phyloP scores from a whole-genome alignment of 75 land plant species.

The Sequoiadendron giganteum region DNA sequence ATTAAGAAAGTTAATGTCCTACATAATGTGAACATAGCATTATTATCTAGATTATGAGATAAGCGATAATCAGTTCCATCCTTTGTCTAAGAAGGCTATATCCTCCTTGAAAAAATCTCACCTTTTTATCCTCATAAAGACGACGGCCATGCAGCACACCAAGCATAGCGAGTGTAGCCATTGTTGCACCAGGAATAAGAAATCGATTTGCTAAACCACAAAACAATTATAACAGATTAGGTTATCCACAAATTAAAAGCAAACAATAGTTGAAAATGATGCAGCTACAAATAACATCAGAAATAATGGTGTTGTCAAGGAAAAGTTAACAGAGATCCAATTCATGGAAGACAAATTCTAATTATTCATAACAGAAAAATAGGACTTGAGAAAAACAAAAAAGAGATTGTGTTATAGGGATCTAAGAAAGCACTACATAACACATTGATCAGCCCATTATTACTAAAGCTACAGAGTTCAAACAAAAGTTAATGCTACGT shows the following conservation, averaged over 20 bases:
- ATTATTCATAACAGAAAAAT: background rate
- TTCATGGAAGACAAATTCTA: background rate
- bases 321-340: background rate
- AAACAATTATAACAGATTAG: background rate
- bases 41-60: background rate
- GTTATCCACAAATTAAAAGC: background rate
- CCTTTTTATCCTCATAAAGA: constrained; percentile 87
- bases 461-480: background rate
- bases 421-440: background rate
- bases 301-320: background rate
- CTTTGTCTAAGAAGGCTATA: background rate
- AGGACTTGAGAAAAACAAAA: background rate
- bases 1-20: background rate
- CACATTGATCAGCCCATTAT: background rate
- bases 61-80: background rate
- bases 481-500: background rate
- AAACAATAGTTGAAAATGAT: background rate
- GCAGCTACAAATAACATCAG: background rate
- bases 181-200: constrained; percentile 86
- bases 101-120: constrained; percentile 11
- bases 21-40: background rate
- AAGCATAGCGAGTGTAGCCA: constrained; percentile 90
- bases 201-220: constrained; percentile 37
- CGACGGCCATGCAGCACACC: constrained; percentile 90
- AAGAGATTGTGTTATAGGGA: background rate